A percentile compares a stretch with the other conserved stretches of the same genome.
Evolutionary conservation across 2,329 filamentous ascomycete species (phyloP).

Genomic region (Huntiella decipiens): DNA sequence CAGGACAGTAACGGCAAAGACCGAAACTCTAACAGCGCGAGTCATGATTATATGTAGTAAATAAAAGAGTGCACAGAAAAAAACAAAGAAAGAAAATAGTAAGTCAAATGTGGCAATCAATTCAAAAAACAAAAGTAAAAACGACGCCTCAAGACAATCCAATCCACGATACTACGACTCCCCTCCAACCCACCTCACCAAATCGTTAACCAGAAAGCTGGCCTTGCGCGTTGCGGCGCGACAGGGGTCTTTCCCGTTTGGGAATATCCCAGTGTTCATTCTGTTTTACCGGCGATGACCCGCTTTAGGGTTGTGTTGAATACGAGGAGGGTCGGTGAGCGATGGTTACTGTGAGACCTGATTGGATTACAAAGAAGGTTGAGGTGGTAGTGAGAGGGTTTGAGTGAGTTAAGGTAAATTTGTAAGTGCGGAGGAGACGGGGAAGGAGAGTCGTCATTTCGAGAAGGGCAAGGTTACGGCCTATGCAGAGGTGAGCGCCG

Average conservation of each 20-base stretch:
- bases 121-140: no score
- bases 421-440: slow-evolving; percentile 32
- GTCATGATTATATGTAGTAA: slow-evolving; percentile 48
- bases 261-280: neutral
- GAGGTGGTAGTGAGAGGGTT: slow-evolving; percentile 32
- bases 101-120: no score
- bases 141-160: no score
- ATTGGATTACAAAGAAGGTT: slow-evolving; percentile 41
- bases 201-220: neutral
- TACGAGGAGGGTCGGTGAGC: neutral
- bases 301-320: neutral
- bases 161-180: no score
- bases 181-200: no score
- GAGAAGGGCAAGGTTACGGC: slow-evolving; percentile 32
- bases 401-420: slow-evolving; percentile 31
- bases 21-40: slow-evolving; percentile 74
- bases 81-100: neutral
- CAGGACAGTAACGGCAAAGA: slow-evolving; percentile 66
- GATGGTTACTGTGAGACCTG: slow-evolving; percentile 22
- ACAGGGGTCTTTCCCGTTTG: no score
- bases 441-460: slow-evolving; percentile 42
- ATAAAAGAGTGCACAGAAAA: neutral
- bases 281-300: neutral
- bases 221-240: slow-evolving; percentile 1
- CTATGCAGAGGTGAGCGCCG: slow-evolving; percentile 35